phyloP scores from a whole-genome alignment of 495 filamentous ascomycete genomes.

The Hamigera avellanea region DNA sequence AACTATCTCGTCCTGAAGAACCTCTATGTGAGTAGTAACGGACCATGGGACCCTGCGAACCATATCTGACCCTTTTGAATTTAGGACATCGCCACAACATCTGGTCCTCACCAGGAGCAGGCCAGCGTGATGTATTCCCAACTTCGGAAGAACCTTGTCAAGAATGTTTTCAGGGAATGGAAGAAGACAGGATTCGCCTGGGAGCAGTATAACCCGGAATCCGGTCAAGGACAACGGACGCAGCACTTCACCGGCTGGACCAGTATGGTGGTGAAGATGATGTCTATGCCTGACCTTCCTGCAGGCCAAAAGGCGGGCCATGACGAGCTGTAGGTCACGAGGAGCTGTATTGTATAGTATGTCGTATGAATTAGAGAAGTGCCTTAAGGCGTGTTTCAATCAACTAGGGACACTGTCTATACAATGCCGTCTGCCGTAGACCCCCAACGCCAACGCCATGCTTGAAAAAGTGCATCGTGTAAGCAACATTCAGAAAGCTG shows the following conservation, averaged over 20 bases:
- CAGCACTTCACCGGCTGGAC: slow-evolving; percentile 99
- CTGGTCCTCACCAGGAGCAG: slow-evolving; percentile 56
- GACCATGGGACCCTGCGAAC: slow-evolving; percentile 1
- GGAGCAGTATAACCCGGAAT: slow-evolving; percentile 97
- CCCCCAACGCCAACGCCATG: slow-evolving; percentile 3
- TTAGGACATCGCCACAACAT: slow-evolving; percentile 30
- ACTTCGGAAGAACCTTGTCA: slow-evolving; percentile 73
- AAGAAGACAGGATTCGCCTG: slow-evolving; percentile 89
- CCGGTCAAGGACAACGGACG: slow-evolving; percentile 81
- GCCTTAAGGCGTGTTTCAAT: slow-evolving; percentile 3
- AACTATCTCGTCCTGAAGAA: slow-evolving; percentile 81
- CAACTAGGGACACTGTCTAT: slow-evolving; percentile 6
- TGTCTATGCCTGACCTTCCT: slow-evolving; percentile 67
- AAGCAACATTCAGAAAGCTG: background rate
- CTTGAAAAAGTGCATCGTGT: background rate
- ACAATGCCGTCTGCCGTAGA: slow-evolving; percentile 6
- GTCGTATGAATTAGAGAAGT: background rate
- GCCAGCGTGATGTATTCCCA: slow-evolving; percentile 64
- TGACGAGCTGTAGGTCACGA: slow-evolving; percentile 27
- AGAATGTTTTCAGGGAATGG: slow-evolving; percentile 84
- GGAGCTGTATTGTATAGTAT: slow-evolving; percentile 13
- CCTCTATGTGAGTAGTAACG: slow-evolving; percentile 57
- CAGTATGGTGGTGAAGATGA: slow-evolving; percentile 92
- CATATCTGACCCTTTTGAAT: slow-evolving; percentile 9
- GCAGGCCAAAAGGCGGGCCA: slow-evolving; percentile 15